Evolutionary conservation across 306 rosid species (phyloP), one percentile per base, ranked within the genome.

Genomic region (Acacia crassicarpa): DNA sequence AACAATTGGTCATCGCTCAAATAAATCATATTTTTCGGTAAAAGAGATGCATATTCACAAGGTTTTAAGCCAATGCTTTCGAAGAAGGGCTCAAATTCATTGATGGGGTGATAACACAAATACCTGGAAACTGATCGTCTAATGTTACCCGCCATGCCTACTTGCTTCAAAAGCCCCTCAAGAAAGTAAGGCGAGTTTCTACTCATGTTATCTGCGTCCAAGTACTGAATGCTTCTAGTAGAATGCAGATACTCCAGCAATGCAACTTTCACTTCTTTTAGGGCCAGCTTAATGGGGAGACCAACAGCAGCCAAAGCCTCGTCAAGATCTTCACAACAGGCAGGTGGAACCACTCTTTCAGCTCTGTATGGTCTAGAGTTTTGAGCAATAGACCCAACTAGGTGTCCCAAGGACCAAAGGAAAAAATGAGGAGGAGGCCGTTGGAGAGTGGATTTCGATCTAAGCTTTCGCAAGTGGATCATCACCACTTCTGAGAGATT

Each of bases 61-160:
- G 97, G 94, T 59, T 85, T 84, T 87, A 94, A 86, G 23, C 97
- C 98, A 74, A 85, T 61, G 83, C 97, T 92, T 87, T 94, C 98
- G 43, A 94, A 91, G 77, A 94, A 94, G 59, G 93, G 97, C 62
- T 92, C 97, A 51, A 94, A 94, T 63, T 94, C 98, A 67, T 94
- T 92, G 77, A 94, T 80, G 19, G 98, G 98, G 73, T 94, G 89
- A 78, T 92, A 91, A 22, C 93, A 84, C 45, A 94, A 83, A 49
- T 86, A 85, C 25, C 93, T 85, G 19, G 88, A 13, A 56, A 90
- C 53, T 4, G 89, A 84, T 49, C 81, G 69, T 43, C 78, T 86
- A 11, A 84, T 61, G 45, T 80, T 85, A 30, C 53, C 77, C 10
- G 81, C 74, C 6, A 17, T 43, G 53, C 45, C 83, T 54, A 88